These are phyloP conservation scores for Coriaria nepalensis DNA, from an alignment of 306 rosid genomes.

Conservation along the genomic window DNA sequence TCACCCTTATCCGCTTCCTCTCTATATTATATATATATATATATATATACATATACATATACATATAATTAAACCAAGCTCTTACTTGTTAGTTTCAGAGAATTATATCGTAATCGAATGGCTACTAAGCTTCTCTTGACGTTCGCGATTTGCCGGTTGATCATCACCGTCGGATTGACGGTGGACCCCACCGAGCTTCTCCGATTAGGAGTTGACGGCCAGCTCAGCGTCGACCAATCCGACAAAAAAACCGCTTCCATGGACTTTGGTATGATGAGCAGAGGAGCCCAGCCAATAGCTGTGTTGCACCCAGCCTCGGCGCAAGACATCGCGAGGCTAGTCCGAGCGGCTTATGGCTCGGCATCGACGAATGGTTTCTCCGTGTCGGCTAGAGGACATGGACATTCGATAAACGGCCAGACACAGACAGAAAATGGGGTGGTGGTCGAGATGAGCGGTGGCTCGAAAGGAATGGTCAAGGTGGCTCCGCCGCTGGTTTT, in stretches of 20 bases:
- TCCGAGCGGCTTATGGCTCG: constrained; percentile 35
- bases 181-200: constrained; percentile 44
- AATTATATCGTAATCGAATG: constrained; percentile 15
- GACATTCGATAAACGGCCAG: constrained; percentile 96
- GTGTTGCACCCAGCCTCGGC: constrained; percentile 55
- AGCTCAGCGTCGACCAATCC: constrained; percentile 33
- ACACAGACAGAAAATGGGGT: constrained; percentile 49
- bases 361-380: constrained; percentile 19
- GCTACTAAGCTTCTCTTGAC: constrained; percentile 37
- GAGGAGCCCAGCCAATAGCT: constrained; percentile 30
- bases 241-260: constrained; percentile 42
- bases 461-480: background rate
- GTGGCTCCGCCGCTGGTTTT: constrained; percentile 13
- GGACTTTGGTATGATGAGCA: constrained; percentile 56
- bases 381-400: constrained; percentile 86
- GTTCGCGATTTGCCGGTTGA: constrained; percentile 43
- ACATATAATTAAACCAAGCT: background rate
- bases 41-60: background rate
- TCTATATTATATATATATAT: background rate
- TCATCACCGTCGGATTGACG: constrained; percentile 49
- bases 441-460: constrained; percentile 55
- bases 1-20: background rate
- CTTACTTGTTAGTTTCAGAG: too few relatives aligned
- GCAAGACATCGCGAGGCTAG: constrained; percentile 34
- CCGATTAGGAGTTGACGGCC: constrained; percentile 41